phyloP scores from a whole-genome alignment of 2,329 filamentous ascomycete genomes.

The Amauroascus niger region DNA sequence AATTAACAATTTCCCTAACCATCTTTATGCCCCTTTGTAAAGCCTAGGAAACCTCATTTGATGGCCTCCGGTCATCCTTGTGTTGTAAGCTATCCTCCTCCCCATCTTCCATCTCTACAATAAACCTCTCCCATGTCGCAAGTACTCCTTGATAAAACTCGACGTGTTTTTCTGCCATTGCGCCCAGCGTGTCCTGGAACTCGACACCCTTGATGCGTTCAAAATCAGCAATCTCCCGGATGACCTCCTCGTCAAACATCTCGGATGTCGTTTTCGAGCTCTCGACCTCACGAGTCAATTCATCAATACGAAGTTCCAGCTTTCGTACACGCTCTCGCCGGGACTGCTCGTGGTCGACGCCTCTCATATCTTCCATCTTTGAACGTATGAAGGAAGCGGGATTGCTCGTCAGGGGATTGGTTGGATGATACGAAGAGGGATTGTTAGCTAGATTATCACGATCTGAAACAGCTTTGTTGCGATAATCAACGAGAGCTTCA shows the following conservation, averaged over 20 bases:
- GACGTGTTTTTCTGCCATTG: slow-evolving; percentile 73
- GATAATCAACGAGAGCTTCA: slow-evolving; percentile 89
- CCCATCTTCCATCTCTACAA: slow-evolving; percentile 66
- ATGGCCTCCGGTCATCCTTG: background rate
- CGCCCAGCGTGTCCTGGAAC: slow-evolving; percentile 78
- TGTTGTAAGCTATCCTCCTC: slow-evolving; percentile 8
- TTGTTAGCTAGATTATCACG: slow-evolving; percentile 68
- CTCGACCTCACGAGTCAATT: slow-evolving; percentile 82
- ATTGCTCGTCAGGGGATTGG: slow-evolving; percentile 47
- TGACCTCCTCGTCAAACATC: slow-evolving; percentile 91
- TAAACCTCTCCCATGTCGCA: slow-evolving; percentile 78
- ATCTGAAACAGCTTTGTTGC: slow-evolving; percentile 80
- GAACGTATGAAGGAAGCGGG: slow-evolving; percentile 79
- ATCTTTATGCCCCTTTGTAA: background rate
- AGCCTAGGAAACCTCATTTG: slow-evolving; percentile 9
- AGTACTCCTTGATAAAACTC: slow-evolving; percentile 73
- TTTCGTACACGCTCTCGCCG: slow-evolving; percentile 79
- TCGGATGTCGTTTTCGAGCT: slow-evolving; percentile 76
- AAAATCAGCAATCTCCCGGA: slow-evolving; percentile 86
- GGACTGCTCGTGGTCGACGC: slow-evolving; percentile 89
- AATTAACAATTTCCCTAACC: background rate
- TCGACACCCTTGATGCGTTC: slow-evolving; percentile 92
- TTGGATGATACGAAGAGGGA: slow-evolving; percentile 49
- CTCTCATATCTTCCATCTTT: slow-evolving; percentile 93
- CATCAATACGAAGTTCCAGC: slow-evolving; percentile 84